Evolutionary conservation across 1,284 basidiomycete species (phyloP).

Genomic region (Cryptococcus sp.): DNA sequence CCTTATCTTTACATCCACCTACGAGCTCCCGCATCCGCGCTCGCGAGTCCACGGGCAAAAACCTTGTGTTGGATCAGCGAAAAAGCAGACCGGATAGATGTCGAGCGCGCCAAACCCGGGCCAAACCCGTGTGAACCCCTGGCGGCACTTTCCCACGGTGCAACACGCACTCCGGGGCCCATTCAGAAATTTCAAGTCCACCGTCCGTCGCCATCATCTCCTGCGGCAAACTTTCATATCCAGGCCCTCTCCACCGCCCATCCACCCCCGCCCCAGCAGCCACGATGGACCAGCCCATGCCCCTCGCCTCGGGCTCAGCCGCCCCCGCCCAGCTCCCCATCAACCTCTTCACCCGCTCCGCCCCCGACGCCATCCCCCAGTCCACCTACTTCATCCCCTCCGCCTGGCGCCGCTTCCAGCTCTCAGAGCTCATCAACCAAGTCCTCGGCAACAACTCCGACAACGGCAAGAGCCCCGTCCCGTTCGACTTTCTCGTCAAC

Average conservation of each 20-base stretch:
- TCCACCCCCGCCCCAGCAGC: background rate
- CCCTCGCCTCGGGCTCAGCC: slow-evolving; percentile 1
- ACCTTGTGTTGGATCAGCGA: no score
- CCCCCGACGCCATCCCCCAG: slow-evolving; percentile 70
- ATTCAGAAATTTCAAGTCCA: no score
- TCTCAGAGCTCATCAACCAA: slow-evolving; percentile 97
- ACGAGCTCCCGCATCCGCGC: background rate
- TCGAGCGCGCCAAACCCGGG: no score
- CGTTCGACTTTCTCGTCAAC: slow-evolving; percentile 89
- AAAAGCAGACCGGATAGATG: no score
- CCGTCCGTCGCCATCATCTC: no score
- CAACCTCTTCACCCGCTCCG: slow-evolving; percentile 73
- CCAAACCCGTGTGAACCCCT: no score
- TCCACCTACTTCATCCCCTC: slow-evolving; percentile 93
- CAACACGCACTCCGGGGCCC: no score
- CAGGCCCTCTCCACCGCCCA: no score
- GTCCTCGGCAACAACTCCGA: slow-evolving; percentile 62
- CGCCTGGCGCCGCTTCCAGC: slow-evolving; percentile 87
- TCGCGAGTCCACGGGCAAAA: no score
- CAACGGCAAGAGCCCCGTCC: slow-evolving; percentile 60
- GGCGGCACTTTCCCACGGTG: no score
- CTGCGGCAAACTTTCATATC: no score
- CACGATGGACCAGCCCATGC: slow-evolving; percentile 24
- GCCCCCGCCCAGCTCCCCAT: slow-evolving; percentile 57
- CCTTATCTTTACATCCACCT: background rate